phyloP scores from a whole-genome alignment of 495 filamentous ascomycete species.

The Cenococcum geophilum region DNA sequence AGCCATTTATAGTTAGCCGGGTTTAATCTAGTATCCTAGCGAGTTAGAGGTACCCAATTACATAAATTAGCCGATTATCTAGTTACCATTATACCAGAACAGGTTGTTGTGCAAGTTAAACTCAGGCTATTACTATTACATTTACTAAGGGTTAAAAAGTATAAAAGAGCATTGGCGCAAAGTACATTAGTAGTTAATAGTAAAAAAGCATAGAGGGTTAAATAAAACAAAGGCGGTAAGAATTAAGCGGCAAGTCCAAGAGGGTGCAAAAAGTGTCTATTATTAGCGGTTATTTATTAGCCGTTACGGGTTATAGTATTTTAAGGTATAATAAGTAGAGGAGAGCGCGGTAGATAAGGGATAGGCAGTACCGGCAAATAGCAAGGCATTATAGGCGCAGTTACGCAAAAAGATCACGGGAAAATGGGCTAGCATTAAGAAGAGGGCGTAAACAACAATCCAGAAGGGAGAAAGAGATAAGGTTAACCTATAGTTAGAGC shows the following conservation, averaged over 20 bases:
- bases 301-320: too few species aligned
- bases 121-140: neutral
- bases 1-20: neutral
- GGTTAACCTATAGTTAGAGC: conserved; percentile 20
- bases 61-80: too few species aligned
- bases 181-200: neutral
- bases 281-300: neutral
- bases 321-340: too few species aligned
- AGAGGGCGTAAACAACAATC: too few species aligned
- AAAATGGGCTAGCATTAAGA: too few species aligned
- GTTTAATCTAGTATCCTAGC: neutral
- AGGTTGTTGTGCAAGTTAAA: neutral
- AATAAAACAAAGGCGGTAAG: neutral
- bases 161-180: neutral
- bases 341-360: too few species aligned
- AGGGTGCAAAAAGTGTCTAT: neutral
- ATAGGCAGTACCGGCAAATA: too few species aligned
- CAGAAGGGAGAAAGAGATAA: conserved; percentile 14
- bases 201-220: neutral
- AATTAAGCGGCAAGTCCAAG: neutral
- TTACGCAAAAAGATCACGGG: too few species aligned
- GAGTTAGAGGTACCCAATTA: neutral
- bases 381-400: too few species aligned
- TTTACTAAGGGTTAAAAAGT: too few species aligned
- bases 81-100: too few species aligned